Evolutionary conservation across 148 eudicot species (phyloP).

Genomic region (Vaccinium macrocarpon): DNA sequence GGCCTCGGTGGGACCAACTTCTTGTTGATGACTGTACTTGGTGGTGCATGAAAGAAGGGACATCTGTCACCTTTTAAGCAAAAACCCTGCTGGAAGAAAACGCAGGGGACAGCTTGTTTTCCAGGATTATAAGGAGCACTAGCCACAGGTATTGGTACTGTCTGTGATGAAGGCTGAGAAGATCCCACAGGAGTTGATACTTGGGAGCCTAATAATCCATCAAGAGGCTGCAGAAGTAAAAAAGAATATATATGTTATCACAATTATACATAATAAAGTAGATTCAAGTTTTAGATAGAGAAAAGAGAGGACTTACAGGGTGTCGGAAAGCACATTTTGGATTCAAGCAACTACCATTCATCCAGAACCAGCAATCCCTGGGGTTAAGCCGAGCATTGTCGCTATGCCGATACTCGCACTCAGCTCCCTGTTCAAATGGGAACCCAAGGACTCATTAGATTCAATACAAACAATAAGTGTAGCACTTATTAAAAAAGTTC

Average conservation of each 20-base stretch:
- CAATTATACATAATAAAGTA: neutral
- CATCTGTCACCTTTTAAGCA: conserved; percentile 83
- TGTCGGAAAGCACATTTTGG: conserved; percentile 86
- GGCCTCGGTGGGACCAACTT: conserved; percentile 34
- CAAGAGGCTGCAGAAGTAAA: conserved; percentile 67
- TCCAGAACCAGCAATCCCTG: conserved; percentile 86
- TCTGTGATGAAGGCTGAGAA: conserved; percentile 28
- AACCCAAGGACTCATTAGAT: neutral
- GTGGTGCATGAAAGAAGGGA: conserved; percentile 64
- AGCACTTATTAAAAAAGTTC: neutral
- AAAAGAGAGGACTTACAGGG: conserved; percentile 58
- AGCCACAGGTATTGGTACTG: conserved; percentile 23
- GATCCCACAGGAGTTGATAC: conserved; percentile 46
- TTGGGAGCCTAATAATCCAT: conserved; percentile 56
- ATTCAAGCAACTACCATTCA: conserved; percentile 77
- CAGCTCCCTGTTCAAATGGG: conserved; percentile 65
- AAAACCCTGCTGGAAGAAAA: conserved; percentile 74
- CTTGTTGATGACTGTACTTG: conserved; percentile 37
- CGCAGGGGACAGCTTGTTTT: conserved; percentile 75
- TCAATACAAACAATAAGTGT: neutral
- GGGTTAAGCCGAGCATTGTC: conserved; percentile 90
- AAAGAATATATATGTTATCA: neutral
- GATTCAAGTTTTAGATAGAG: neutral
- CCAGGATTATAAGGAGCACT: conserved; percentile 37
- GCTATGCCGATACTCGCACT: conserved; percentile 96